A percentile compares a stretch with the other conserved stretches of the same genome.
Conservation (phyloP, 2,329 filamentous ascomycete species). For the Aspergillus hortae region DNA sequence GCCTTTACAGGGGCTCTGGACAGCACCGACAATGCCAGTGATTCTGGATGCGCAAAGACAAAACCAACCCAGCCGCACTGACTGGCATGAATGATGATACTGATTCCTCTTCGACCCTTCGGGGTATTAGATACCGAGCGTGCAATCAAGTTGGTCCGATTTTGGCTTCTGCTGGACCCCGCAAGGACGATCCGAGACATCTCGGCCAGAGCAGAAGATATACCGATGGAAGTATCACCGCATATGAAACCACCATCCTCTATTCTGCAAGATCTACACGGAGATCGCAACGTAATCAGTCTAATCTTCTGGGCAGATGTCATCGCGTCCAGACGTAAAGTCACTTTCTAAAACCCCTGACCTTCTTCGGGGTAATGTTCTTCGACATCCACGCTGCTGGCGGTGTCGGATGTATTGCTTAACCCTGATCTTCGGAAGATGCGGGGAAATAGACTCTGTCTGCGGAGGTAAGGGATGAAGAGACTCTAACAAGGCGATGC, state of each 20-base stretch:
- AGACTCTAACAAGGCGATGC: not conserved
- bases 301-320: not conserved
- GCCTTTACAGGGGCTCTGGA: too few species aligned
- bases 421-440: not conserved
- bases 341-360: not conserved
- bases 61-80: too few species aligned
- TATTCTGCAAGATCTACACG: too few species aligned
- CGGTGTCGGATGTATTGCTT: not conserved
- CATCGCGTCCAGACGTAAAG: not conserved
- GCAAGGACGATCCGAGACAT: not conserved
- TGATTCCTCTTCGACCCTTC: not conserved
- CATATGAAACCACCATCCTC: too few species aligned
- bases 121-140: not conserved
- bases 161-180: not conserved
- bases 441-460: not conserved
- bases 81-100: too few species aligned
- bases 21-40: too few species aligned
- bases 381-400: not conserved
- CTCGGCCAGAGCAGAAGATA: not conserved
- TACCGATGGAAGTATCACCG: not conserved
- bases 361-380: not conserved
- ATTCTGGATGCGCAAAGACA: too few species aligned
- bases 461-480: not conserved
- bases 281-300: not conserved
- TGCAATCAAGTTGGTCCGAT: too few species aligned